Conservation (phyloP, 1,284 basidiomycete species). For the Puccinia horiana region DNA sequence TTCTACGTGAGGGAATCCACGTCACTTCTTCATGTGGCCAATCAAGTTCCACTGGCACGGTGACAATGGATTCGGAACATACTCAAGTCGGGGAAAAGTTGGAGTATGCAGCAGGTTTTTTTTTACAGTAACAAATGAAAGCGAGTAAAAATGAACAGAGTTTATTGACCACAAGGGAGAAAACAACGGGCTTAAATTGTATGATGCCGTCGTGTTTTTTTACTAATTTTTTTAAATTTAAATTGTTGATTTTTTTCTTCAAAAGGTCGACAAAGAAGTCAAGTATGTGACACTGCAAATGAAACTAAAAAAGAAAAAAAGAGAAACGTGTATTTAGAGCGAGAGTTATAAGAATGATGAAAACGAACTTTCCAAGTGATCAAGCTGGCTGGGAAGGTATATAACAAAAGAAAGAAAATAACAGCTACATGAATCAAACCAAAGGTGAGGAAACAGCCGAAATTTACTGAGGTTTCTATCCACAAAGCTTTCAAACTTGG, state of each 20-base stretch:
- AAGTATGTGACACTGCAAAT: background rate
- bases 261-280: background rate
- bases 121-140: background rate
- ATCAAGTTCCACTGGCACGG: too few relatives aligned
- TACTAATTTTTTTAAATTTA: too few relatives aligned
- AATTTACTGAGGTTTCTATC: background rate
- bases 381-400: background rate
- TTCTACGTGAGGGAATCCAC: too few relatives aligned
- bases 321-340: background rate
- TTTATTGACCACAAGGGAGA: background rate
- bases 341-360: background rate
- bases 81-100: background rate
- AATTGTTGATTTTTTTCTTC: background rate
- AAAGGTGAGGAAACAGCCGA: background rate
- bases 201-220: too few relatives aligned
- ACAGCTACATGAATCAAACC: conserved; percentile 3
- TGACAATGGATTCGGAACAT: too few relatives aligned
- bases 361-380: background rate
- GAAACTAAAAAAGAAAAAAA: background rate
- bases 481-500: conserved; percentile 1
- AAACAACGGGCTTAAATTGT: background rate
- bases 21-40: too few relatives aligned
- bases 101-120: background rate
- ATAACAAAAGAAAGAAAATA: background rate
- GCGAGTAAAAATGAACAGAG: background rate